Percentiles rank a stretch among this genome's conserved stretches.
Conservation (phyloP, 1,284 basidiomycete genomes). For the Rhodotorula sp. region DNA sequence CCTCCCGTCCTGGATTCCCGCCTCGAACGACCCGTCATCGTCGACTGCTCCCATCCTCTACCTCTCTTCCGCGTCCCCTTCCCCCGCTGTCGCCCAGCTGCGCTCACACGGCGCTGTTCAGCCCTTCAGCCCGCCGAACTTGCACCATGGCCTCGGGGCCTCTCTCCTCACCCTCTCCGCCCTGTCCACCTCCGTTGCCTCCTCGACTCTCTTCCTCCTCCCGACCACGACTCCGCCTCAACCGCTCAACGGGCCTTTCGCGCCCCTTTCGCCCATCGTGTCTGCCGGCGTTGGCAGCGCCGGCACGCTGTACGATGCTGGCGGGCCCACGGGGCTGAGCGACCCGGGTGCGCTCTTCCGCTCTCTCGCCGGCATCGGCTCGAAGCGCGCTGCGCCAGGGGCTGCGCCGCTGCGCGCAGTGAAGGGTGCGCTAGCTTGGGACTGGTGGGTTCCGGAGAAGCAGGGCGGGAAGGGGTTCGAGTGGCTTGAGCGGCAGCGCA, state of each 20-base stretch:
- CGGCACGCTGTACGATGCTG: conserved; percentile 27
- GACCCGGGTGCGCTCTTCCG: conserved; percentile 27
- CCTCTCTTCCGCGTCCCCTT: conserved; percentile 20
- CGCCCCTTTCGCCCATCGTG: conserved; percentile 14
- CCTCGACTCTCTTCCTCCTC: conserved; percentile 29
- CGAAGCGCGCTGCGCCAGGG: neutral
- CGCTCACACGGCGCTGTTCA: neutral
- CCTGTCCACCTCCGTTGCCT: neutral
- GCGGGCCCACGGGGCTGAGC: conserved; percentile 28
- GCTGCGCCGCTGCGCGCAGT: conserved; percentile 10
- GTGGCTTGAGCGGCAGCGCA: conserved; percentile 34
- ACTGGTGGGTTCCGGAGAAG: conserved; percentile 28
- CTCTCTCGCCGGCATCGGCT: conserved; percentile 3
- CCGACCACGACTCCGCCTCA: conserved; percentile 29
- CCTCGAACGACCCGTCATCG: neutral
- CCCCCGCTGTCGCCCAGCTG: neutral
- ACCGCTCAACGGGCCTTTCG: conserved; percentile 40
- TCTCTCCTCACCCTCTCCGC: conserved; percentile 27
- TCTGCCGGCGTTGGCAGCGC: neutral
- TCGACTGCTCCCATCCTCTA: conserved; percentile 15
- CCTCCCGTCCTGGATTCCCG: conserved; percentile 32
- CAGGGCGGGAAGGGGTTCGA: conserved; percentile 31
- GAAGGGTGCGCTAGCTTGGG: conserved; percentile 21
- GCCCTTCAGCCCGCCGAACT: conserved; percentile 36
- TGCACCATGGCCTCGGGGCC: conserved; percentile 38